Conservation (phyloP, 306 rosid genomes). For the Cucurbita moschata region DNA sequence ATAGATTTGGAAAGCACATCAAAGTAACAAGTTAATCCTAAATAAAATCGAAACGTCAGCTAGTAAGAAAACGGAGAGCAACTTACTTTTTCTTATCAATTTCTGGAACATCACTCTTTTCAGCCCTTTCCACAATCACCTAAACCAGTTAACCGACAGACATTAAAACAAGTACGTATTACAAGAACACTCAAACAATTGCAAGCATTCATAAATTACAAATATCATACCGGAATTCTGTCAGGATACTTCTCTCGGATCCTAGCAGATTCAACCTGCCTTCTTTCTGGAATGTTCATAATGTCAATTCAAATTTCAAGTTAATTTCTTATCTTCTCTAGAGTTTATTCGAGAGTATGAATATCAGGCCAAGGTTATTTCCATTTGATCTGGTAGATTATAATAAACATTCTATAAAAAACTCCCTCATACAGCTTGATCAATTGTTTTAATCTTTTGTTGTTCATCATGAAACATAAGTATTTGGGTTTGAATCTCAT, state of each 20-base stretch:
- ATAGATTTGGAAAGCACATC: background rate
- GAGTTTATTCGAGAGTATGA: background rate
- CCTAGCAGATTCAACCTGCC: slow-evolving; percentile 51
- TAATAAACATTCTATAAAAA: background rate
- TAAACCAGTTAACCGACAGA: slow-evolving; percentile 6
- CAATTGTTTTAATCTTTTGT: background rate
- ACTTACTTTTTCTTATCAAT: slow-evolving; percentile 53
- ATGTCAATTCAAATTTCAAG: background rate
- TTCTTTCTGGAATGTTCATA: slow-evolving; percentile 31
- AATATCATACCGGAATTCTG: slow-evolving; percentile 47
- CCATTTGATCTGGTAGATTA: background rate
- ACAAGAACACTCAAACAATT: background rate
- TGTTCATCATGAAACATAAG: background rate
- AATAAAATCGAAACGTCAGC: background rate
- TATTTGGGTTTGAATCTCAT: background rate
- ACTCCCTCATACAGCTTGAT: background rate
- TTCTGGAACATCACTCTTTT: slow-evolving; percentile 50
- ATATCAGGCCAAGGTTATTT: background rate
- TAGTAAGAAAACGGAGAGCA: background rate
- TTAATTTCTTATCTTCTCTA: background rate
- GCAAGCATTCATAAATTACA: background rate
- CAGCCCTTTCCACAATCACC: slow-evolving; percentile 68
- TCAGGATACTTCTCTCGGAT: slow-evolving; percentile 57
- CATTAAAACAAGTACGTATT: background rate
- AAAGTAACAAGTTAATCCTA: background rate